Percentiles rank a stretch among this genome's conserved stretches.
phyloP scores from a whole-genome alignment of 768 basidiomycete species.

The Tricholoma bakamatsutake region DNA sequence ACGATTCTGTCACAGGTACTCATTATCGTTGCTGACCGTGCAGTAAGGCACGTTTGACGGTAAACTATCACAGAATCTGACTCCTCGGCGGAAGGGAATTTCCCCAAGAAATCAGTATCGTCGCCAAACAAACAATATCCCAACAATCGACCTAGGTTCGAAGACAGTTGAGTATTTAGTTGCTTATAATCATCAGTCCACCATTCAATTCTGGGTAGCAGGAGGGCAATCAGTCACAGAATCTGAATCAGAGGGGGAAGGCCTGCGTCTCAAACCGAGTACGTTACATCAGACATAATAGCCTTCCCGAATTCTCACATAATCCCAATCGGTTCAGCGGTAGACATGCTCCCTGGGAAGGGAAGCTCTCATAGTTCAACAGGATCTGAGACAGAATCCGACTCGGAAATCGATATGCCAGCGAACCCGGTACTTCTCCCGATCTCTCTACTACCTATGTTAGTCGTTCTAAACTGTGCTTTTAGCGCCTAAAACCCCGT shows the following conservation, averaged over 20 bases:
- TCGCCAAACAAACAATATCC: not conserved
- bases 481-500: slow-evolving; percentile 30
- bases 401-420: slow-evolving; percentile 29
- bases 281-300: not conserved
- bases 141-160: not conserved
- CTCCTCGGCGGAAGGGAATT: slow-evolving; percentile 23
- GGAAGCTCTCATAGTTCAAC: not conserved
- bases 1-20: slow-evolving; percentile 37
- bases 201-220: not conserved
- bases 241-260: not conserved
- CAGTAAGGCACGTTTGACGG: not conserved
- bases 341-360: not conserved
- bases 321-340: not conserved
- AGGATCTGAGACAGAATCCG: slow-evolving; percentile 41
- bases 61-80: slow-evolving; percentile 32
- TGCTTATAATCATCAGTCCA: not conserved
- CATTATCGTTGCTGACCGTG: not conserved
- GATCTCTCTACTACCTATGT: not conserved
- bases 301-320: not conserved
- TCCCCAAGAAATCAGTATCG: slow-evolving; percentile 3
- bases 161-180: not conserved
- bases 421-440: slow-evolving; percentile 18
- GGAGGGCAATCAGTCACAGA: slow-evolving; percentile 11
- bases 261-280: not conserved
- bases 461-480: not conserved